Evolutionary conservation across 129 eudicot species (phyloP), one percentile per base, ranked within the genome.

Genomic region (Flaveria bidentis): DNA sequence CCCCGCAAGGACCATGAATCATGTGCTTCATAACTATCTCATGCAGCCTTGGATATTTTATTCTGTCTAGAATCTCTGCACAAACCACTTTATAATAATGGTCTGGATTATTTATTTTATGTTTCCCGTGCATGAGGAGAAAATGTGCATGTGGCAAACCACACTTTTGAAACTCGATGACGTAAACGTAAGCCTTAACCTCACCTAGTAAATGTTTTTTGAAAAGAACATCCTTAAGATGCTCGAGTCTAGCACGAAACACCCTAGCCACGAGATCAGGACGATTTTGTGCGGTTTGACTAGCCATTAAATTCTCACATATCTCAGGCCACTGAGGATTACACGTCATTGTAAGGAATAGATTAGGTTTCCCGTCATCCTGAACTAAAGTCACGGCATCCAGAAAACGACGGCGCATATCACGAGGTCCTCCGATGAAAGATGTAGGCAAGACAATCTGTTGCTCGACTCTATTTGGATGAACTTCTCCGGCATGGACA

Each of bases 1-100:
- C 10, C 2, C 72, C 77, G 9, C 69, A 83, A 2, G 83, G 73
- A 0, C 83, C 77, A 77, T 73, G 86, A 67, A 78, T 78, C 82
- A 82, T 82, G 58, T 82, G 82, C 20, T 72, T 76, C 1, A 62
- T 28, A 7, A 82, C 82, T 4, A 60, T 33, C 9, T 45, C 44
- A 22, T 77, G 49, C 9, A 77, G 4, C 4, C 44, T 9, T 0
- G 36, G 45, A 5, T 77, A n/a, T 3, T 65, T 47, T 14, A 7
- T 14, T 44, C 39, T 1, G 20, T 53, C 36, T 0, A 80, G 75
- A 4, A 77, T 22, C 42, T 81, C 73, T 1, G 69, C 77, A 69
- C 49, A 46, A 9, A 81, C 81, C 9, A 28, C 11, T 10, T 2
- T 39, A 50, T 75, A 67, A 16, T 55, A 78, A 3, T 66, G 71